Base-by-base conservation (phyloP, 176 grass and related monocot genomes). In the Carex littledalei region DNA sequence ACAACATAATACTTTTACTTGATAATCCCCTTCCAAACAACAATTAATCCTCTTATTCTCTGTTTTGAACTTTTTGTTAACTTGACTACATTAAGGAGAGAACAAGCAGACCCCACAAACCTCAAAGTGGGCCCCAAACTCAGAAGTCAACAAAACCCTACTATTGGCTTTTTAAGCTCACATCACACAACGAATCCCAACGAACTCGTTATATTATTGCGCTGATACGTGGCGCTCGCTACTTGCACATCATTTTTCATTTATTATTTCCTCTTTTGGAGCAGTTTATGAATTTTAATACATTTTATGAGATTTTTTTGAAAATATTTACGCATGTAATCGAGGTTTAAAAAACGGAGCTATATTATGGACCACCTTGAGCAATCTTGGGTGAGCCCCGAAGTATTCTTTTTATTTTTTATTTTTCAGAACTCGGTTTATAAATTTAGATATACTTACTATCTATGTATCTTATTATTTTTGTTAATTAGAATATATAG, bases 11-110 rank as follows among this genome's bases (percentile, higher is more conserved):
- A 62, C 8, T 62, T 37, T 18, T 76, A 31, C 54, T 54, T 76
- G 20, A 54, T 76, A 26, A 73, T 70, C 17, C 43, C 72, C 72
- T 76, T 76, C 11, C 12, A 76, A 76, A 76, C 72, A 76, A 54
- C 72, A 29, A 31, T 29, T 76, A 29, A 54, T 76, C 72, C 21
- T 15, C 3, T 47, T 54, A 50, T 72, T 76, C 22, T 76, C 72
- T 7, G 13, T 53, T 76, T 11, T 76, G 9, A 2, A 76, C 72
- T 76, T 76, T 75, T 76, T 54, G 72, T 76, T 20, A 31, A 31
- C 47, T 76, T 53, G 47, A 43, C 39, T 47, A 45, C 45, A 7
- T 8, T 52, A 76, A 76, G 20, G 72, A 53, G 20, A 76, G 43
- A 26, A 76, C 72, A 76, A 29, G 12, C 1, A 76, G 47, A 20